These are phyloP conservation scores for Neofusicoccum sp. DNA, from an alignment of 2,329 filamentous ascomycete genomes.

Conservation along the genomic window DNA sequence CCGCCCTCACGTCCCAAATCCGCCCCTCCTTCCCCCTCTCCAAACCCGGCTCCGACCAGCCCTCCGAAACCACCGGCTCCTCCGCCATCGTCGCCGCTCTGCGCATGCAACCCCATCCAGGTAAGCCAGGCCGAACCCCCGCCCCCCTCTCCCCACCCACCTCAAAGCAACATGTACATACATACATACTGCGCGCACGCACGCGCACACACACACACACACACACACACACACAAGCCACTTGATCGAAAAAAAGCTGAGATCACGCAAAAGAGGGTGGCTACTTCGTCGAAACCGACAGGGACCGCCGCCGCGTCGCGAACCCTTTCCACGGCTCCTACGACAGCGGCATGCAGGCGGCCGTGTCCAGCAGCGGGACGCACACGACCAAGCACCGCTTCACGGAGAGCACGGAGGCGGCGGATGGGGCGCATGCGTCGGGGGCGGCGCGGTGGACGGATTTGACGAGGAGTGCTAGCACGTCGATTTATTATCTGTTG, in stretches of 20 bases:
- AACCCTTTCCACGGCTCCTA: conserved; percentile 51
- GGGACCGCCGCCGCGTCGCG: conserved; percentile 49
- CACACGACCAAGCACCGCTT: conserved; percentile 30
- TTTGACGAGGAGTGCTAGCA: conserved; percentile 56
- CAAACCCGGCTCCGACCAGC: neutral
- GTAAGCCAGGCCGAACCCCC: neutral
- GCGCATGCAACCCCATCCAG: neutral
- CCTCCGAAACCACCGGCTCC: neutral
- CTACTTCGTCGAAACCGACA: conserved; percentile 52
- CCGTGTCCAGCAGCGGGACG: neutral
- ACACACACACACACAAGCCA: neutral
- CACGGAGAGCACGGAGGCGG: conserved; percentile 24
- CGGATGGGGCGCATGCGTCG: conserved; percentile 33
- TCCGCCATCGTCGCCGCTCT: conserved; percentile 2
- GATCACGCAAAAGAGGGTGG: conserved; percentile 53
- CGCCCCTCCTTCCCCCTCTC: conserved; percentile 6
- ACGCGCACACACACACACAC: too few species aligned
- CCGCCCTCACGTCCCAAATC: neutral
- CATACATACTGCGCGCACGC: too few species aligned
- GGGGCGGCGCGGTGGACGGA: conserved; percentile 44
- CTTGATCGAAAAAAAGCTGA: neutral
- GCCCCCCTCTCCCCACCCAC: too few species aligned
- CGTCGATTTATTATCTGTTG: conserved; percentile 67
- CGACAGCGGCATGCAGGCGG: conserved; percentile 14
- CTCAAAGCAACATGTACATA: too few species aligned